A percentile compares a stretch with the other conserved stretches of the same genome.
These are phyloP conservation scores for Luffa acutangula DNA, from an alignment of 306 rosid genomes.

Conservation along the genomic window DNA sequence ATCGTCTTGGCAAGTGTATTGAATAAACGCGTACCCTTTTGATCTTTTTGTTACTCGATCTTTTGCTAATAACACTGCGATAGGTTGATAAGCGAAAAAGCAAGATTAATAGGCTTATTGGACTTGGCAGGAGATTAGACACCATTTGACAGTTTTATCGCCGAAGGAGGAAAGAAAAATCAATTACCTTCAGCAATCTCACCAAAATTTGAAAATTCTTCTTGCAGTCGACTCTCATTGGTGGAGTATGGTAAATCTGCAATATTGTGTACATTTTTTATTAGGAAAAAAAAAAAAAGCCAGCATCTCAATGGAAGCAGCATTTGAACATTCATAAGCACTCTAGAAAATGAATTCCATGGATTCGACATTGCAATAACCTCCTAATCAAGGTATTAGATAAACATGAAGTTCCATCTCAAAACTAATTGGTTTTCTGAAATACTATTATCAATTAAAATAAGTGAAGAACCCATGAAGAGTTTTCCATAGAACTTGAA, in stretches of 20 bases:
- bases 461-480: neutral
- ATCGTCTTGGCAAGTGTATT: constrained; percentile 58
- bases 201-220: constrained; percentile 68
- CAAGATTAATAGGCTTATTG: neutral
- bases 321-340: neutral
- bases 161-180: neutral
- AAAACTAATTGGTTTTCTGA: neutral
- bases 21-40: constrained; percentile 84
- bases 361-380: neutral
- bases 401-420: too few species aligned
- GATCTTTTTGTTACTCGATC: constrained; percentile 42
- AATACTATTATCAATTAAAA: neutral
- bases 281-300: neutral
- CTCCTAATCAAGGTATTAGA: neutral
- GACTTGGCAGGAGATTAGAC: neutral
- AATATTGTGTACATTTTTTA: neutral
- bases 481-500: neutral
- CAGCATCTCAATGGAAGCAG: neutral
- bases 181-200: constrained; percentile 71
- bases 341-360: neutral
- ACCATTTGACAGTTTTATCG: neutral
- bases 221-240: constrained; percentile 44
- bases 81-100: neutral
- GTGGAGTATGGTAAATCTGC: constrained; percentile 81
- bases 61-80: constrained; percentile 52